These are phyloP conservation scores for Fusarium graminum DNA, from an alignment of 2,329 filamentous ascomycete species.

Conservation along the genomic window DNA sequence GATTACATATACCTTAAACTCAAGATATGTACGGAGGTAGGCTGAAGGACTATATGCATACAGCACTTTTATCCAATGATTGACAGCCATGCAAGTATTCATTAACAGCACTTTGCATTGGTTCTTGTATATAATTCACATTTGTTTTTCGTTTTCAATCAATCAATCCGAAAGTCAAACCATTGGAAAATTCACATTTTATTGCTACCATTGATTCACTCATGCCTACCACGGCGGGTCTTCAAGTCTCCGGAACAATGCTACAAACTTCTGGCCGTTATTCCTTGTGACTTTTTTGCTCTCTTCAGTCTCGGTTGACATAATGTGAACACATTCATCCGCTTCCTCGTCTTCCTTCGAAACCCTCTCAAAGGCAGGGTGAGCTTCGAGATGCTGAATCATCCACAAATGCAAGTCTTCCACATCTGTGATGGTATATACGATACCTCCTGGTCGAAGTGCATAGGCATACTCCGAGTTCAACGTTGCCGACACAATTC, in stretches of 20 bases:
- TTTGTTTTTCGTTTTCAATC: not conserved
- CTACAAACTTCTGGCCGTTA: constrained; percentile 90
- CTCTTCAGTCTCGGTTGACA: constrained; percentile 91
- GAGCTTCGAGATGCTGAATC: constrained; percentile 83
- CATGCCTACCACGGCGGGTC: constrained; percentile 79
- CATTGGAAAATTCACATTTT: not conserved
- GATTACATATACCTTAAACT: not conserved
- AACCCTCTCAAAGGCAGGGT: constrained; percentile 84
- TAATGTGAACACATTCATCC: constrained; percentile 79
- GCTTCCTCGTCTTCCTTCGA: constrained; percentile 73
- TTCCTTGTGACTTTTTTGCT: constrained; percentile 96
- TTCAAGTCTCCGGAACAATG: constrained; percentile 83
- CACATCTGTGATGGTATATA: constrained; percentile 98
- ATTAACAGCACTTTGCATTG: not conserved
- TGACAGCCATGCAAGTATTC: not conserved
- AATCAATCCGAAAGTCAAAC: not conserved
- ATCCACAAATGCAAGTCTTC: constrained; percentile 96
- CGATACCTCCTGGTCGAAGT: constrained; percentile 82
- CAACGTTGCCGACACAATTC: constrained; percentile 89
- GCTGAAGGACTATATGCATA: not conserved
- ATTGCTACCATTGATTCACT: constrained; percentile 1
- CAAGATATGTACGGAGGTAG: not conserved
- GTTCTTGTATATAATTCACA: not conserved
- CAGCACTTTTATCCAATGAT: not conserved
- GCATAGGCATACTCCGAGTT: constrained; percentile 95